Base-by-base conservation (phyloP, 768 basidiomycete genomes). In the Hericium rajendrae region DNA sequence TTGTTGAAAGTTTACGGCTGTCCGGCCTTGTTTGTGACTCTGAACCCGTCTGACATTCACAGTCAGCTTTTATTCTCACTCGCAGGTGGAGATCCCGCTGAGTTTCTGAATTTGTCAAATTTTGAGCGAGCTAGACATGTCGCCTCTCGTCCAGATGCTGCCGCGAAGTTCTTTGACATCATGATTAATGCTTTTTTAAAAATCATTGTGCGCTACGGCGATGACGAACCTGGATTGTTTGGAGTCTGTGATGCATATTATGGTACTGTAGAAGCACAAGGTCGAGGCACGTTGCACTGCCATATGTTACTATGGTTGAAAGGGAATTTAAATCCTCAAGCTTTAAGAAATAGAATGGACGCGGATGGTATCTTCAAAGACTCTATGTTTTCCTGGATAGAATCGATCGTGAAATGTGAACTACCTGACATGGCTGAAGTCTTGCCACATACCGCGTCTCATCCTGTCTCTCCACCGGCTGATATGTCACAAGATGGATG, bases 1-100 rank as follows among this genome's bases (percentile, higher is more conserved):
- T 2, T 53, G 32, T 13, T 53, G 20, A 53, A 53, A 22, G 16
- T 9, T 9, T 40, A 20, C 38, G 53, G 53, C 2, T 53, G 53
- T 20, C 53, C 53, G 1, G 53, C 53, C 18, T 24, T 53, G 2
- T 53, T 53, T 22, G 28, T 53, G 1, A 53, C 53, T 2, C 22
- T 53, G 53, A 78, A 78, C 65, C 77, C 77, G 24, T 69, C 70
- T n/a, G 75, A 76, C 56, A 62, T 74, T 0, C 69, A 74, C 39
- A 75, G 73, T 62, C 76, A 75, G 1, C 1, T 79, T 2, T 68
- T 80, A 1, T 68, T 70, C 37, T 69, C 77, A 50, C 49, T 78
- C 0, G 66, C 67, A 0, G 75, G 77, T 0, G 28, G 24, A 2
- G 68, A 76, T 0, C 71, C 75, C 6, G 67, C 76, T 56, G 48